Base-by-base conservation (phyloP, 495 filamentous ascomycete genomes). In the Hypoxylon perforatum region DNA sequence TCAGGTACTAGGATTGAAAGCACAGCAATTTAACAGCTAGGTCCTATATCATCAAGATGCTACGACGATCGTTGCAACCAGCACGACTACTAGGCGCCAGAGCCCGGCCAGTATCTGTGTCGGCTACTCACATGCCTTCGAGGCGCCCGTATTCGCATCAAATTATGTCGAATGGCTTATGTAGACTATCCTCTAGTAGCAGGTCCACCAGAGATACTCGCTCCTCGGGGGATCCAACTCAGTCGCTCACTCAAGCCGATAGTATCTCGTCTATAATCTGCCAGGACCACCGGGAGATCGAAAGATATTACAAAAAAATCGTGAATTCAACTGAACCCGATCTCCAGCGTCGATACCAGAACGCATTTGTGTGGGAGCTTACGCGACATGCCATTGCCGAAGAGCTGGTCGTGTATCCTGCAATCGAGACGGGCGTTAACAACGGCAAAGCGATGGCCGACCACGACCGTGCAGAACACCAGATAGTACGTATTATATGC, bases 351-450 rank as follows among this genome's bases (percentile, higher is more conserved):
- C 75, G 81, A 14, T 91, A 77, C 75, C 84, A 86, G 72, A 92
- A 92, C 56, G 83, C 85, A 48, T 89, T 92, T 57, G 85, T 86
- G 28, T 92, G 90, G 90, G 87, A 88, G 66, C 76, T 92, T 3
- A 86, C 91, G 10, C 84, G 89, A 8, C 85, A 91, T 68, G 82
- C 84, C 0, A 78, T 91, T 66, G 85, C 79, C 53, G 87, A 92
- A 72, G 90, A 92, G 76, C 73, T 92, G 1, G 84, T 90, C 35
- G 80, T 92, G 14, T 92, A 91, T 73, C 90, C 90, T 0, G 82
- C 82, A 0, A 81, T 91, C 6, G 89, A 91, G 65, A 63, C 59
- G 1, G 86, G 86, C 64, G 56, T 87, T 48, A 75, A 80, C n/a
- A 63, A 78, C n/a, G 71, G 90, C 14, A 42, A 73, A 14, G 59